A percentile compares a stretch with the other conserved stretches of the same genome.
phyloP scores from a whole-genome alignment of 148 eudicot genomes.

The Diospyros kaki region DNA sequence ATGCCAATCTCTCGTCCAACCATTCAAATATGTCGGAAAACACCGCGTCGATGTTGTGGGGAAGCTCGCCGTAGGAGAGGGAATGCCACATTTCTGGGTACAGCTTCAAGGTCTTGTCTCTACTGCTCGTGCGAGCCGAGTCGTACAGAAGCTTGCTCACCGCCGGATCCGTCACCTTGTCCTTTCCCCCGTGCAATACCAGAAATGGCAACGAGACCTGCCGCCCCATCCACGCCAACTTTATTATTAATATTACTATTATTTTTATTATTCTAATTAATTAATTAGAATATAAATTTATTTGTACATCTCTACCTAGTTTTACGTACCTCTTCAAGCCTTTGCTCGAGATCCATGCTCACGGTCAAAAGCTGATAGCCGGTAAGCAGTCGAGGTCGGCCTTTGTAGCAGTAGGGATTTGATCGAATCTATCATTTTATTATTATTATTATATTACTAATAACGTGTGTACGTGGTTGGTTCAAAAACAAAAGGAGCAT shows the following conservation, averaged over 20 bases:
- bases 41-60: slow-evolving; percentile 51
- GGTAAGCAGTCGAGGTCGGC: slow-evolving; percentile 67
- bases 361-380: slow-evolving; percentile 43
- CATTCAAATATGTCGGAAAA: slow-evolving; percentile 59
- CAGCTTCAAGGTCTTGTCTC: slow-evolving; percentile 64
- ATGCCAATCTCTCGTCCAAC: slow-evolving; percentile 40
- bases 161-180: slow-evolving; percentile 58
- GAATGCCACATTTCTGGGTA: slow-evolving; percentile 93
- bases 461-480: too few relatives aligned
- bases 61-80: slow-evolving; percentile 64
- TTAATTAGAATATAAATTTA: too few relatives aligned
- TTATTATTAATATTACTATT: neutral
- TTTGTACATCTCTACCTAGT: too few relatives aligned
- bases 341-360: slow-evolving; percentile 55
- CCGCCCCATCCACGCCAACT: neutral
- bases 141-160: slow-evolving; percentile 59
- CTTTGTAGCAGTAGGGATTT: slow-evolving; percentile 82
- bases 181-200: slow-evolving; percentile 63
- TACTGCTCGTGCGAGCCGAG: slow-evolving; percentile 32
- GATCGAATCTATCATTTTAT: slow-evolving; percentile 40
- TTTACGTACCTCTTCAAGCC: slow-evolving; percentile 55
- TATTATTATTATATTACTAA: neutral
- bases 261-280: too few relatives aligned
- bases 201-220: slow-evolving; percentile 58
- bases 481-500: neutral